phyloP scores from a whole-genome alignment of 108 stramenopile species.

The Pseudonitzschia multistriata region DNA sequence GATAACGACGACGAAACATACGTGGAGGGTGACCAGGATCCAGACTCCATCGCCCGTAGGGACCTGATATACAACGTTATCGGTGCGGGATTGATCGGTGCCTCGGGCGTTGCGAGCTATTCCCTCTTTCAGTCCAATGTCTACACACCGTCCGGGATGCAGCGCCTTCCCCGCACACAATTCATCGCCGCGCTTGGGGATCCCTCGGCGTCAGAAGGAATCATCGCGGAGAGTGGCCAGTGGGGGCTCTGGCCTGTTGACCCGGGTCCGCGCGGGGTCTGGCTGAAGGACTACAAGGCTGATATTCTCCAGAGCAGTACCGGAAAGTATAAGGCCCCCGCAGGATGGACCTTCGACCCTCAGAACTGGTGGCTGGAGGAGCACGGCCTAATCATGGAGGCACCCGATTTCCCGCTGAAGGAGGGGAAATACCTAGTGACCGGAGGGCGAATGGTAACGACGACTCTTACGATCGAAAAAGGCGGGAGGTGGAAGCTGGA shows the following conservation, averaged over 20 bases:
- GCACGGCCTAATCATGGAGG: slow-evolving; percentile 74
- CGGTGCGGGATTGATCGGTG: slow-evolving; percentile 33
- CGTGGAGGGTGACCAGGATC: slow-evolving; percentile 1
- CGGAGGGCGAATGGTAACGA: slow-evolving; percentile 54
- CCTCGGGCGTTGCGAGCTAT: slow-evolving; percentile 34
- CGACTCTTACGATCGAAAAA: slow-evolving; percentile 43
- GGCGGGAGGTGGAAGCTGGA: slow-evolving; percentile 54
- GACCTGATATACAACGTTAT: slow-evolving; percentile 38
- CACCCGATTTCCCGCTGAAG: slow-evolving; percentile 52
- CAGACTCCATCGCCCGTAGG: slow-evolving; percentile 16
- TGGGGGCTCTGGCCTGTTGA: slow-evolving; percentile 85
- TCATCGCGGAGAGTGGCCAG: slow-evolving; percentile 38
- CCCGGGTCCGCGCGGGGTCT: slow-evolving; percentile 84
- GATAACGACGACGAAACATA: slow-evolving; percentile 4
- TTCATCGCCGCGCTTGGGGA: slow-evolving; percentile 83
- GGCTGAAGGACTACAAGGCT: slow-evolving; percentile 57
- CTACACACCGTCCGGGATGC: slow-evolving; percentile 49
- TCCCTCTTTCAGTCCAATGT: slow-evolving; percentile 32
- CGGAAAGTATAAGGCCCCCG: slow-evolving; percentile 50
- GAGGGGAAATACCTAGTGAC: slow-evolving; percentile 63
- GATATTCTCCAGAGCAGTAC: slow-evolving; percentile 34
- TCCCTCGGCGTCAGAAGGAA: slow-evolving; percentile 52
- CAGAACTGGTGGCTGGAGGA: slow-evolving; percentile 87
- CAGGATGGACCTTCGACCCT: slow-evolving; percentile 76
- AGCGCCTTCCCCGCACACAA: slow-evolving; percentile 61